Evolutionary conservation across 208 protist genomes (phyloP).

Genomic region (Trypanosoma platydactyli): DNA sequence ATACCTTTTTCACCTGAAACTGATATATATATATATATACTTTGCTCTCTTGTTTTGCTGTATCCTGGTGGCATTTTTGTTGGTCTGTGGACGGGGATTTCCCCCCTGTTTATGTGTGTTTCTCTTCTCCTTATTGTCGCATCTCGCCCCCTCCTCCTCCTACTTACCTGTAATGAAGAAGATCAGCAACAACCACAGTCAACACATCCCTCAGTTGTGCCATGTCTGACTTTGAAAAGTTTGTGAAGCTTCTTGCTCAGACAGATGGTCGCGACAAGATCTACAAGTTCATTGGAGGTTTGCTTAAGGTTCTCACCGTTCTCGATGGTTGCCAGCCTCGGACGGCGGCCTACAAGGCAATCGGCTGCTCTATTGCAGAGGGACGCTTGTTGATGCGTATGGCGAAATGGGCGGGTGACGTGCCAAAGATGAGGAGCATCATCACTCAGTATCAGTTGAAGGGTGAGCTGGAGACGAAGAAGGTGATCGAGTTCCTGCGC

Average conservation of each 20-base stretch:
- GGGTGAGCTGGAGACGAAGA: slow-evolving; percentile 56
- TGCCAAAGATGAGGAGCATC: slow-evolving; percentile 81
- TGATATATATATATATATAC: neutral
- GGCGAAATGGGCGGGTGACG: slow-evolving; percentile 86
- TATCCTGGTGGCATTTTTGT: neutral
- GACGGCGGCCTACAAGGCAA: slow-evolving; percentile 46
- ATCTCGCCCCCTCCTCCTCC: neutral
- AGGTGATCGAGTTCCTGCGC: slow-evolving; percentile 83
- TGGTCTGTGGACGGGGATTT: no score
- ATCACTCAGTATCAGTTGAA: slow-evolving; percentile 34
- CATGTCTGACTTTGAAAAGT: slow-evolving; percentile 78
- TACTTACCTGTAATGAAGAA: neutral
- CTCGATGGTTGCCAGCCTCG: slow-evolving; percentile 36
- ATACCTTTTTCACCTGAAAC: no score
- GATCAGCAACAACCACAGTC: neutral
- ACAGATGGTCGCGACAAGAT: slow-evolving; percentile 93
- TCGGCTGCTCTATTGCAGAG: slow-evolving; percentile 77
- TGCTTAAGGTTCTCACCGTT: slow-evolving; percentile 77
- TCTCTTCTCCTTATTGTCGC: neutral
- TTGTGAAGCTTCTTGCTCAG: slow-evolving; percentile 82
- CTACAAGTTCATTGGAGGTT: slow-evolving; percentile 82
- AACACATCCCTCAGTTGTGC: neutral
- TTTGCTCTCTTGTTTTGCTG: neutral
- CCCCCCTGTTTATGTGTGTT: neutral
- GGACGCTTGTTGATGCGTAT: slow-evolving; percentile 89